Base-by-base conservation (phyloP, 2,329 filamentous ascomycete genomes). In the Pseudogymnoascus sp. region DNA sequence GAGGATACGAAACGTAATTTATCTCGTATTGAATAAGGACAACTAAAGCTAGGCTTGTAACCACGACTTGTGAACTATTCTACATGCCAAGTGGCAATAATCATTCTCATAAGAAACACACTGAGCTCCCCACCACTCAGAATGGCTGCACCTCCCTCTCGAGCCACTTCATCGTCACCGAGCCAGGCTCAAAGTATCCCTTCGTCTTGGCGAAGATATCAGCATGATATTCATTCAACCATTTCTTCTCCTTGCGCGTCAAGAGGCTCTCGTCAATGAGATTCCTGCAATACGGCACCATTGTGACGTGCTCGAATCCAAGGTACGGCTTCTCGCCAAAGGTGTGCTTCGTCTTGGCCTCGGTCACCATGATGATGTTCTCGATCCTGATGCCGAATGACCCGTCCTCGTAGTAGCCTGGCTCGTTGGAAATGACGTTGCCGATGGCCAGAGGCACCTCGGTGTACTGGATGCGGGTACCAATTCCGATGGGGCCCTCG, bases 351-450 rank as follows among this genome's bases (percentile, higher is more conserved):
- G 93, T 96, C 74, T 92, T 80, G n/a, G 89, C 87, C 72, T 97
- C 92, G 66, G 84, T 88, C 31, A 95, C 91, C 80, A 97, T 88
- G 66, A 96, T 85, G 69, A 99, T 86, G 73, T 99, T 99, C 76
- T 99, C 94, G 70, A 97, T 97, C 15, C 94, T 88, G 67, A 99
- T 94, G 15, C 94, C 94, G 71, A 96, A 99, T 39, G 86, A 85
- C 57, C 92, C 93, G 69, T 99, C 94, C 74, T 97, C 92, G 73
- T 99, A 99, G 77, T 92, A 99, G 31, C 94, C 94, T 1, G 94
- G 94, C 74, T 99, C 92, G 70, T 97, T 92, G 1, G 93, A 97
- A 60, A 97, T 85, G 40, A 99, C 93, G 69, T 99, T 97, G 47
- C 94, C 94, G n/a, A 90, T 81, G 0, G 90, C 84, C 31, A 99